Evolutionary conservation across 495 filamentous ascomycete species (phyloP), one percentile per base, ranked within the genome.

Genomic region (Wilcoxina mikolae): DNA sequence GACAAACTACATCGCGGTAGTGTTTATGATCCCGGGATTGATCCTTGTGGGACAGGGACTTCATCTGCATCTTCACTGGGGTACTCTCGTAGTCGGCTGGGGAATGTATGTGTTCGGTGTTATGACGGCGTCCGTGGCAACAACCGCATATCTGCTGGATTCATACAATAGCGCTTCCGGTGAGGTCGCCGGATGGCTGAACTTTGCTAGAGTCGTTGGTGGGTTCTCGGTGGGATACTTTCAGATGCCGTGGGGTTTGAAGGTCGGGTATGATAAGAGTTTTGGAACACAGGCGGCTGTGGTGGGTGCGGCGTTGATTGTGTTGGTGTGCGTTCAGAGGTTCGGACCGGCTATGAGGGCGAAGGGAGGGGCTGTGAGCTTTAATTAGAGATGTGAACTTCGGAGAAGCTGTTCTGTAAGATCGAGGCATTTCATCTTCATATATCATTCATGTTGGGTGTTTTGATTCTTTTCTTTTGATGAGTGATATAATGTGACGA

Each of bases 211-310:
- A 11, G 60, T 64, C 12, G 25, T 64, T 5, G 54, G 54, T n/a
- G 60, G 60, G 22, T 64, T 64, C 28, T 53, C 55, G 9, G 60
- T 64, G 15, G 53, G 56, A 0, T 48, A 47, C 15, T 64, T 62
- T n/a, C 60, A 64, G 47, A 61, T 46, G 0, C 53, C 51, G 29
- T 64, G 60, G 60, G 56, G 44, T 18, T 28, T 45, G 1, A 27
- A 41, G 1, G 56, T 64, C 4, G 60, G 60, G 3, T 38, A 41
- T 22, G 31, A 54, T 47, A 64, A 58, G 59, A 58, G 55, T 2
- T 64, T 64, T 29, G 53, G 55, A 0, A 62, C 56, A 35, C 60
- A 64, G 12, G 52, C 71, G 1, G 73, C 64, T 4, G 69, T 78
- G 25, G 39, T 43, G 11, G 56, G 38, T n/a, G 17, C 47, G 12